Percentiles rank a stretch among this genome's conserved stretches.
phyloP scores from a whole-genome alignment of 2,329 filamentous ascomycete species.

The Penicillium glabrum region DNA sequence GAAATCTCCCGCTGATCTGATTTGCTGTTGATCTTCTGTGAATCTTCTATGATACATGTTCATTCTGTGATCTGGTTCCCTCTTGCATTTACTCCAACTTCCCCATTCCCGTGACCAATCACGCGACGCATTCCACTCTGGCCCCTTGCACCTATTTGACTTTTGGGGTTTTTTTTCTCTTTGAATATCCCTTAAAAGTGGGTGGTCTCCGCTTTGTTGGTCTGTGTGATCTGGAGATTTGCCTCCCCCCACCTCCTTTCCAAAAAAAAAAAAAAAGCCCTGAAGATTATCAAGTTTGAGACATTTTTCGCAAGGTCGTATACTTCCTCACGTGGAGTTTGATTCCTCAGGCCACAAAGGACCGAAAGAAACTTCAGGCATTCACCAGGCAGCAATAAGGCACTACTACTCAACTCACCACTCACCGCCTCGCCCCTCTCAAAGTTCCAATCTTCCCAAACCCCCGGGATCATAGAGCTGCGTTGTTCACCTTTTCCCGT shows the following conservation, averaged over 20 bases:
- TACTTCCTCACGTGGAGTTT: not conserved
- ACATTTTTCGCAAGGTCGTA: not conserved
- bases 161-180: not conserved
- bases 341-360: not conserved
- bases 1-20: not conserved
- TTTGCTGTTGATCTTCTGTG: not conserved
- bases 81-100: not conserved
- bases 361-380: slow-evolving; percentile 3
- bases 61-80: not conserved
- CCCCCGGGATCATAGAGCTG: slow-evolving; percentile 13
- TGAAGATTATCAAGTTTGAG: not conserved
- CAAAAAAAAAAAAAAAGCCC: not conserved
- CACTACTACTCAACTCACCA: not conserved
- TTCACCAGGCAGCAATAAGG: slow-evolving; percentile 7
- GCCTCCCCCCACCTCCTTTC: not conserved
- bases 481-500: slow-evolving; percentile 29
- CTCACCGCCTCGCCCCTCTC: slow-evolving; percentile 30
- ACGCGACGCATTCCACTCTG: slow-evolving; percentile 12
- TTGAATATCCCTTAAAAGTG: not conserved
- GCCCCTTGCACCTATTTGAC: not conserved
- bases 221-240: not conserved
- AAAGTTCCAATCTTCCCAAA: slow-evolving; percentile 25
- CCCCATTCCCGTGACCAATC: slow-evolving; percentile 22
- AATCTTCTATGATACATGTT: not conserved
- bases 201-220: not conserved